Base-by-base conservation (phyloP, 192 early-diverging fungal genomes). In the Chytriomyces confervae region DNA sequence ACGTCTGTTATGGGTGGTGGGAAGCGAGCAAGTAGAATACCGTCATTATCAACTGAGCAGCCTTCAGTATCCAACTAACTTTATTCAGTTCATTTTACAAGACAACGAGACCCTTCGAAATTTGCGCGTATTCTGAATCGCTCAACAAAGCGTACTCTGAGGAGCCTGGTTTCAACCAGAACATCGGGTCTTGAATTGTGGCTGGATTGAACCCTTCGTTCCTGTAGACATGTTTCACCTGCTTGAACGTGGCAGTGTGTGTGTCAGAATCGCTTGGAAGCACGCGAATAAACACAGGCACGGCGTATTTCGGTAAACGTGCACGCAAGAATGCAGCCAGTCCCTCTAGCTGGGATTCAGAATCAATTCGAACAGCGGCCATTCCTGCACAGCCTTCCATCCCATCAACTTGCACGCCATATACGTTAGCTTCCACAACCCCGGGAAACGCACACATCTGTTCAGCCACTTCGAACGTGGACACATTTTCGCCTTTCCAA, bases 341-440 rank as follows among this genome's bases (percentile, higher is more conserved):
- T 5, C 79, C 78, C 50, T 67, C 62, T 43, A 89, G 68, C 16
- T 89, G 73, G 44, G 82, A 73, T 1, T 50, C 27, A 23, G n/a
- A 16, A 47, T 49, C 16, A 16, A 89, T 64, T 2, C 87, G 82
- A 61, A 93, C 44, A 23, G 91, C 87, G 9, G 89, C 92, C 91
- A 93, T 93, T 47, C 89, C 90, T 27, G 91, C 91, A 57, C 88
- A 82, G 5, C 91, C 90, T 77, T 92, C 89, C 20, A 49, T 83
- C 1, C 84, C 73, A 23, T 88, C 87, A 18, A 93, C 84, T 5
- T 76, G 29, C 7, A 87, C 86, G 47, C 92, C 92, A 66, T 93
- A 93, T 3, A 93, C 86, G 43, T 90, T 91, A 45, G 88, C 85
- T 24, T 91, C 85, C 0, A 77, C 65, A 13, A 93, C 74, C 3